Conservation (phyloP, 768 basidiomycete species). For the Podaxis sp. region DNA sequence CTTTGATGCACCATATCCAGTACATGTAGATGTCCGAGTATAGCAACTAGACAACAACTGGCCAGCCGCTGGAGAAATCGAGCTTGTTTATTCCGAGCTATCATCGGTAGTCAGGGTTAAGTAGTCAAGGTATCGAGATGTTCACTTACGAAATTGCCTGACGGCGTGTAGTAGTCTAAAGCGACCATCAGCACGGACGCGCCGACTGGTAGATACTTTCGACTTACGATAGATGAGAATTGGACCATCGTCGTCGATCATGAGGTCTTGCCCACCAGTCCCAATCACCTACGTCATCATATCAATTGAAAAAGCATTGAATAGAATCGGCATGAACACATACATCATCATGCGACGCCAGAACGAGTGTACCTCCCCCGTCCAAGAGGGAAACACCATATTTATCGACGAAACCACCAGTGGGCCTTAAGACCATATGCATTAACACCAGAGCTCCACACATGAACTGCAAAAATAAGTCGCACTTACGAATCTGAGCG, state of each 20-base stretch:
- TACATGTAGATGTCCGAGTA: not conserved
- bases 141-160: constrained; percentile 35
- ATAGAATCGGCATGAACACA: constrained; percentile 3
- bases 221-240: constrained; percentile 47
- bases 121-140: not conserved
- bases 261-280: constrained; percentile 51
- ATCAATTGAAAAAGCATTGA: not conserved
- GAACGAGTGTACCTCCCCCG: constrained; percentile 51
- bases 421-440: constrained; percentile 23
- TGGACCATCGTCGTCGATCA: constrained; percentile 38
- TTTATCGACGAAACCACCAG: constrained; percentile 43
- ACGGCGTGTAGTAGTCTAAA: constrained; percentile 46
- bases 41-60: constrained; percentile 22
- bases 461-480: not conserved
- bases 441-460: not conserved
- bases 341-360: constrained; percentile 39
- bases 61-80: constrained; percentile 48
- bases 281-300: constrained; percentile 34
- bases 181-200: not conserved
- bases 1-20: not conserved
- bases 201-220: not conserved
- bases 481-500: constrained; percentile 36
- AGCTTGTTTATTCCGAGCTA: constrained; percentile 44
- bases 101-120: not conserved
- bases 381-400: constrained; percentile 36